A percentile compares a stretch with the other conserved stretches of the same genome.
phyloP scores from a whole-genome alignment of 345 rosid genomes.

The Aurinia saxatilis region DNA sequence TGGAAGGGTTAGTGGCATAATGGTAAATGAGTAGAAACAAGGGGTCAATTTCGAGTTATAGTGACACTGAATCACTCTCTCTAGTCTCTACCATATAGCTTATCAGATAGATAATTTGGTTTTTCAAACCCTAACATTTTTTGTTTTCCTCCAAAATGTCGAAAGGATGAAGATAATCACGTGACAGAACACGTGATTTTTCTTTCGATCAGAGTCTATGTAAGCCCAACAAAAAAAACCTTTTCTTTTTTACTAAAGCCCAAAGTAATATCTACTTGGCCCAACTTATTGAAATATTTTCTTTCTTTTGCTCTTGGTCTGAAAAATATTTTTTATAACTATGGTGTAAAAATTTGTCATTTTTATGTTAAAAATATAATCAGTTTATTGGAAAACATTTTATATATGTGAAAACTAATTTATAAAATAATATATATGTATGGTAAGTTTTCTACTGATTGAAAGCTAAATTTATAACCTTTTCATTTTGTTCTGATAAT shows the following conservation, averaged over 20 bases:
- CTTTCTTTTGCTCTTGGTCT: too few species aligned
- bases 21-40: neutral
- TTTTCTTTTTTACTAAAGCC: neutral
- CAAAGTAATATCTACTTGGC: neutral
- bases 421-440: too few species aligned
- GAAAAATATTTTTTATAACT: too few species aligned
- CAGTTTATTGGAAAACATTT: too few species aligned
- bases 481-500: too few species aligned
- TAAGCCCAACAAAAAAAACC: too few species aligned
- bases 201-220: neutral
- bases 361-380: too few species aligned
- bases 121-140: constrained; percentile 28
- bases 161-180: constrained; percentile 29
- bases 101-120: neutral
- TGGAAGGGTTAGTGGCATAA: neutral
- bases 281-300: neutral
- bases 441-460: too few species aligned
- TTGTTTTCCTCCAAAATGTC: neutral
- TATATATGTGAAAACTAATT: too few species aligned
- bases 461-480: too few species aligned
- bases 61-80: neutral
- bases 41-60: neutral
- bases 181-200: constrained; percentile 21
- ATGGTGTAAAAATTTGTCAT: too few species aligned
- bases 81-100: constrained; percentile 3